Evolutionary conservation across 177 flowering plant species (phyloP).

Genomic region (Telopea speciosissima): DNA sequence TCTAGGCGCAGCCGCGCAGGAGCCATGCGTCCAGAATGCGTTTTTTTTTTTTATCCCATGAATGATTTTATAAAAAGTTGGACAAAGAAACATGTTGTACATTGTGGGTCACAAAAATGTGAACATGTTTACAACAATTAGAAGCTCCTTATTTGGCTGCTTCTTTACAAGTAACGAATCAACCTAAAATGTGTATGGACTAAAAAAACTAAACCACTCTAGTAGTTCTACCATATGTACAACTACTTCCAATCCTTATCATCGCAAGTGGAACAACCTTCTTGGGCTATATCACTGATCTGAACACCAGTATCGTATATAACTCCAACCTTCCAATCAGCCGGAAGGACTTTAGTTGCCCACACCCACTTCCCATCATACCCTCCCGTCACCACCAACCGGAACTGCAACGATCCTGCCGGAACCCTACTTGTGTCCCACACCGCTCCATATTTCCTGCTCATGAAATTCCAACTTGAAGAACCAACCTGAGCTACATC

Average conservation of each 20-base stretch:
- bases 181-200: background rate
- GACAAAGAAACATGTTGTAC: too few relatives aligned
- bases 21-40: too few relatives aligned
- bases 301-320: conserved; percentile 23
- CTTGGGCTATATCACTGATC: conserved; percentile 25
- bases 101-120: too few relatives aligned
- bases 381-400: conserved; percentile 1
- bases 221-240: background rate
- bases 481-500: conserved; percentile 10
- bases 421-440: conserved; percentile 78
- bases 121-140: too few relatives aligned
- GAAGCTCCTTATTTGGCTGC: background rate
- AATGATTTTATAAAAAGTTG: too few relatives aligned
- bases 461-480: conserved; percentile 16
- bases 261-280: conserved; percentile 25
- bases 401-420: conserved; percentile 40
- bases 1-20: too few relatives aligned
- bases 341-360: background rate
- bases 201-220: too few relatives aligned
- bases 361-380: background rate
- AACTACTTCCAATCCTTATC: background rate
- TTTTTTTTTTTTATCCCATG: too few relatives aligned
- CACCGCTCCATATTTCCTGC: conserved; percentile 44
- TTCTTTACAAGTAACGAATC: background rate
- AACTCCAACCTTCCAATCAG: conserved; percentile 10